These are phyloP conservation scores for Xylariaceae sp. DNA, from an alignment of 2,329 filamentous ascomycete species.

Conservation along the genomic window DNA sequence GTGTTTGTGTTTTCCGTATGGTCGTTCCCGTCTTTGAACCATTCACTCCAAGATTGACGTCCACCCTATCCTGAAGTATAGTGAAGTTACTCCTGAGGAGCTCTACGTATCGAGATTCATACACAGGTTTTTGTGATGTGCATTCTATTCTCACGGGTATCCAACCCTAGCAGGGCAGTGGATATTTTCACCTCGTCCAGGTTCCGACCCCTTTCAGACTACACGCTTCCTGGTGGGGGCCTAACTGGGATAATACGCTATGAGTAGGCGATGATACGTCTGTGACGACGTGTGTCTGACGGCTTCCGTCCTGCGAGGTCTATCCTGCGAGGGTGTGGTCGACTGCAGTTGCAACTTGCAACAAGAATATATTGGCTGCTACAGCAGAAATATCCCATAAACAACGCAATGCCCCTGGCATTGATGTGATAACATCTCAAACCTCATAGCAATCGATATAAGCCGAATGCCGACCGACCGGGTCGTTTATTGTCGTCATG, in stretches of 20 bases:
- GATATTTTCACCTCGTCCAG: background rate
- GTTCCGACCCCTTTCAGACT: background rate
- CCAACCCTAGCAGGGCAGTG: background rate
- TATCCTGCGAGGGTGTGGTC: constrained; percentile 6
- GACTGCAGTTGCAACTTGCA: constrained; percentile 1
- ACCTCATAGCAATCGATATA: constrained; percentile 1
- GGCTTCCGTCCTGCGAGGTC: background rate
- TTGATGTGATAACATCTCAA: background rate
- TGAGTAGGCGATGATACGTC: background rate
- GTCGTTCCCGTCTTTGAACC: background rate
- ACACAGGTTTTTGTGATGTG: background rate
- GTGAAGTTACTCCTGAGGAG: background rate
- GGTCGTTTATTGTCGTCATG: constrained; percentile 11
- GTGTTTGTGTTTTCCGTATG: too few species aligned
- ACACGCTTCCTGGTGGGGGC: background rate
- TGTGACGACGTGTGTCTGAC: background rate
- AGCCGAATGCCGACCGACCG: constrained; percentile 9
- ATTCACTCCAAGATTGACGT: background rate
- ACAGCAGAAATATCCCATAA: constrained; percentile 20
- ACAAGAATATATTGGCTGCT: constrained; percentile 23
- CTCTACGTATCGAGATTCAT: background rate
- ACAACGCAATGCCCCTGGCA: constrained; percentile 4
- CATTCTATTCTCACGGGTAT: background rate
- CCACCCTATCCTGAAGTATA: background rate
- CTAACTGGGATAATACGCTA: background rate